Conservation (phyloP, 352 stramenopile genomes). For the Elongisporangium undulatum region DNA sequence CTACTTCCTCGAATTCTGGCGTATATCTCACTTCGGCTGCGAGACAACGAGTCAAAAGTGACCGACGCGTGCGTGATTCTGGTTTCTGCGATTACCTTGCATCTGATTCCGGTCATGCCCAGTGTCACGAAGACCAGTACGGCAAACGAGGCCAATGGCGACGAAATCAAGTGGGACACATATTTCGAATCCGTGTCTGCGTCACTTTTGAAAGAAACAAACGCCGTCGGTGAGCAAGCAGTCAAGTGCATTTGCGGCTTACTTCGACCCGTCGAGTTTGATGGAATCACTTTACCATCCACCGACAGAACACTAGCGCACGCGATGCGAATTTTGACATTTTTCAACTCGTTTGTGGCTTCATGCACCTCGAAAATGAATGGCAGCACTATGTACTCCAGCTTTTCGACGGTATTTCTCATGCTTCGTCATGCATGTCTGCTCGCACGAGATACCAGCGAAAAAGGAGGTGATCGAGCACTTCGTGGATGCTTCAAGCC, state of each 20-base stretch:
- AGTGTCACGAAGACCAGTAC: neutral
- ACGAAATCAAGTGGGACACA: neutral
- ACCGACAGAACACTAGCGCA: constrained; percentile 21
- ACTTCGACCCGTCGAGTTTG: constrained; percentile 46
- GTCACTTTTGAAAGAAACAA: constrained; percentile 34
- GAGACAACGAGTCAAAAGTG: constrained; percentile 48
- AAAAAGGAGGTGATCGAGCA: constrained; percentile 13
- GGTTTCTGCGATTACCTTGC: constrained; percentile 39
- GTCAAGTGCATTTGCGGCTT: constrained; percentile 43
- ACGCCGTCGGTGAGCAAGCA: constrained; percentile 38
- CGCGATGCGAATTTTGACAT: constrained; percentile 23
- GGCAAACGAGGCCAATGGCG: constrained; percentile 1
- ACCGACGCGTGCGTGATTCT: constrained; percentile 54
- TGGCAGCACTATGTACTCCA: constrained; percentile 32
- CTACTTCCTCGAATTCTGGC: constrained; percentile 36
- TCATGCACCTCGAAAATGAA: constrained; percentile 38
- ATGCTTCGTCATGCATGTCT: constrained; percentile 31
- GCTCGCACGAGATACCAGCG: constrained; percentile 24
- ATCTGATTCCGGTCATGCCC: constrained; percentile 27
- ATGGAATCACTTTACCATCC: constrained; percentile 33
- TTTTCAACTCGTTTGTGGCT: constrained; percentile 30
- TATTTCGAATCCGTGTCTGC: constrained; percentile 32
- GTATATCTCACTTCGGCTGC: constrained; percentile 43
- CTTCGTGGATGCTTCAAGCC: constrained; percentile 30
- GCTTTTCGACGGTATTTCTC: constrained; percentile 45